Conservation (phyloP, 2,329 filamentous ascomycete species). For the Rutstroemia sp. region DNA sequence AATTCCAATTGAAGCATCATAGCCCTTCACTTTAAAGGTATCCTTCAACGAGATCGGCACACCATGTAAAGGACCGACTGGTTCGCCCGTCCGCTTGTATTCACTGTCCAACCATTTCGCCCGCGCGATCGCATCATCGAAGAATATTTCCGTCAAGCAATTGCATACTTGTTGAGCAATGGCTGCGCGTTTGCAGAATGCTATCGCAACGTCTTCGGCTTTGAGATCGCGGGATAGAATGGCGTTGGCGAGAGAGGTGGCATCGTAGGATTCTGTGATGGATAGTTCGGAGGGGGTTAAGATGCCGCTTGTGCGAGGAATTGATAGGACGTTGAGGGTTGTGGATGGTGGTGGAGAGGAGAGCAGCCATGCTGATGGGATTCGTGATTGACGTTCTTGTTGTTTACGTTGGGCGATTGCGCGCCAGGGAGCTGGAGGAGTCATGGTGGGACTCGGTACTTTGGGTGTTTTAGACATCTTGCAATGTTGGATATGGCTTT, state of each 20-base stretch:
- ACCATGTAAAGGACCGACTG: constrained; percentile 54
- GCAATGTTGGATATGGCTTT: too few relatives aligned
- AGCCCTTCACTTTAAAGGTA: constrained; percentile 48
- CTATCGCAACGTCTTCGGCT: constrained; percentile 34
- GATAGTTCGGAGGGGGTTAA: constrained; percentile 21
- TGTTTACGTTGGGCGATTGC: constrained; percentile 24
- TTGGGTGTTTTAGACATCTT: too few relatives aligned
- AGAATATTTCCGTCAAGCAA: constrained; percentile 42
- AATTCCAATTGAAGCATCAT: constrained; percentile 48
- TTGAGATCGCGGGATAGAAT: constrained; percentile 18
- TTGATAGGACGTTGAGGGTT: constrained; percentile 19
- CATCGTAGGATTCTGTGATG: constrained; percentile 27
- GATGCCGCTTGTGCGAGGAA: constrained; percentile 21
- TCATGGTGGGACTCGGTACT: neutral
- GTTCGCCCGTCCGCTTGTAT: constrained; percentile 32
- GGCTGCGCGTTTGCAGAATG: constrained; percentile 44
- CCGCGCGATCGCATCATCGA: constrained; percentile 37
- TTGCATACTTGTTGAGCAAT: constrained; percentile 41
- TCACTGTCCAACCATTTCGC: constrained; percentile 40
- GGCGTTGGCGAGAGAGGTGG: constrained; percentile 21
- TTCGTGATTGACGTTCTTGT: constrained; percentile 20
- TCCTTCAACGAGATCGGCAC: constrained; percentile 53
- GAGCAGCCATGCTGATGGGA: constrained; percentile 25
- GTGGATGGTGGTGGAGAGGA: constrained; percentile 14
- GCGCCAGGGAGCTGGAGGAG: constrained; percentile 12